Evolutionary conservation across 164 flowering plant genomes (phyloP), one percentile per base, ranked within the genome.

Genomic region (Malania oleifera): DNA sequence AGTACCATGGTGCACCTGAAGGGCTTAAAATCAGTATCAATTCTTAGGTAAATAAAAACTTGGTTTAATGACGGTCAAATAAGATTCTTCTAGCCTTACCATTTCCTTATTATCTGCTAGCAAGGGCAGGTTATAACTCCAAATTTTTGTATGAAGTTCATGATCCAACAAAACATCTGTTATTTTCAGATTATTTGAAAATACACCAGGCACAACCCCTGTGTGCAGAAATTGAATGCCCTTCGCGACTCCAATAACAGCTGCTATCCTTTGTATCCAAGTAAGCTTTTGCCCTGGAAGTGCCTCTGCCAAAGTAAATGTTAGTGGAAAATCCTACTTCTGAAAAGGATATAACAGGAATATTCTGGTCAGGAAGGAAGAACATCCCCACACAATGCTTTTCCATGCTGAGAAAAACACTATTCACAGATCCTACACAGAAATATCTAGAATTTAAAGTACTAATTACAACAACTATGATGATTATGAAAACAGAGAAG

Each of bases 141-240:
- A 56, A 61, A 77, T 46, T 28, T 77, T 77, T 6, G 61, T 74
- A n/a, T 53, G 69, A 24, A 71, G 72, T 44, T 63, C 50, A 4
- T 71, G 69, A 57, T 77, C 81, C 37, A 77, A 12, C 11, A 68
- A 47, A 28, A 74, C 57, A 53, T 77, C 71, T 26, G 75, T 71
- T 57, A 71, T 77, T 62, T 67, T 74, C 40, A 74, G 43, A 43
- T 71, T 68, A 50, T 71, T 71, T 17, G 74, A 63, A 38, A 54
- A 63, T 20, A 77, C 44, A 2, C 78, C 81, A 19, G 81, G 81
- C 13, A 71, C 56, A 5, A 66, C 67, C 48, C 81, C 81, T 10
- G 78, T 74, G 40, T 77, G 78, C 50, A 77, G 63, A 52, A 77
- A 77, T 64, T 77, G 81, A 41, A 77, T 55, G 1, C 78, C 76